phyloP scores from a whole-genome alignment of 2,329 filamentous ascomycete species.

The Periconia macrospinosa region DNA sequence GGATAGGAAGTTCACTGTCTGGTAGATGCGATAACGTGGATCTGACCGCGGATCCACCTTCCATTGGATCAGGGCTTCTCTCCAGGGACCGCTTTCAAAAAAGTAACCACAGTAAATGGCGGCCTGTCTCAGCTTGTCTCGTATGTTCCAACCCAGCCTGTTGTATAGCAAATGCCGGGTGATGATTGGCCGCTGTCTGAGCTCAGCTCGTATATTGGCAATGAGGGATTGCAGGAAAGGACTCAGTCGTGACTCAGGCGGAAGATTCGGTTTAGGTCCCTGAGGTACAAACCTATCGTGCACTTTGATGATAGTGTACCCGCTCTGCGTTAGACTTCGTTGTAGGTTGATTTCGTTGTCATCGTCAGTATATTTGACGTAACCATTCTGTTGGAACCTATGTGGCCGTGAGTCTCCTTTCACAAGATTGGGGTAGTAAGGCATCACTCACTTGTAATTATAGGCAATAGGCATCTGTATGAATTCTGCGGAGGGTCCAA shows the following conservation, averaged over 20 bases:
- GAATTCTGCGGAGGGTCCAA: slow-evolving; percentile 79
- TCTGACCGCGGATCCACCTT: slow-evolving; percentile 83
- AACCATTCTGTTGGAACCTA: slow-evolving; percentile 81
- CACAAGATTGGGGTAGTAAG: slow-evolving; percentile 24
- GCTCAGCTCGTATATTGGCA: slow-evolving; percentile 63
- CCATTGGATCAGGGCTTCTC: slow-evolving; percentile 82
- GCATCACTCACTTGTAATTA: slow-evolving; percentile 50
- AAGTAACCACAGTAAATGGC: slow-evolving; percentile 87
- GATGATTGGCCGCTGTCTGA: slow-evolving; percentile 79
- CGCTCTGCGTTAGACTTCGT: slow-evolving; percentile 26
- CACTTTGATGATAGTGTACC: slow-evolving; percentile 58
- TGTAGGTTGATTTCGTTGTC: slow-evolving; percentile 33
- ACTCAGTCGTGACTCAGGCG: slow-evolving; percentile 53
- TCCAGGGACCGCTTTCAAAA: slow-evolving; percentile 90
- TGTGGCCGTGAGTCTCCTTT: slow-evolving; percentile 42
- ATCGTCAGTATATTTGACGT: slow-evolving; percentile 62
- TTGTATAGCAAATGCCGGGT: slow-evolving; percentile 83
- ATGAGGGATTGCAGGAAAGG: slow-evolving; percentile 66
- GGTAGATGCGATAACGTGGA: slow-evolving; percentile 77
- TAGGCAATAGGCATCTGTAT: slow-evolving; percentile 75
- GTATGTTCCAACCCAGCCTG: slow-evolving; percentile 59
- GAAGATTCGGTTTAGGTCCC: slow-evolving; percentile 60
- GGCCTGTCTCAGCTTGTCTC: slow-evolving; percentile 67
- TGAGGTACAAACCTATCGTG: slow-evolving; percentile 65
- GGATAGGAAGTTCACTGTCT: slow-evolving; percentile 64